phyloP scores from a whole-genome alignment of 1,284 basidiomycete genomes.

The Trichosporon inkin region DNA sequence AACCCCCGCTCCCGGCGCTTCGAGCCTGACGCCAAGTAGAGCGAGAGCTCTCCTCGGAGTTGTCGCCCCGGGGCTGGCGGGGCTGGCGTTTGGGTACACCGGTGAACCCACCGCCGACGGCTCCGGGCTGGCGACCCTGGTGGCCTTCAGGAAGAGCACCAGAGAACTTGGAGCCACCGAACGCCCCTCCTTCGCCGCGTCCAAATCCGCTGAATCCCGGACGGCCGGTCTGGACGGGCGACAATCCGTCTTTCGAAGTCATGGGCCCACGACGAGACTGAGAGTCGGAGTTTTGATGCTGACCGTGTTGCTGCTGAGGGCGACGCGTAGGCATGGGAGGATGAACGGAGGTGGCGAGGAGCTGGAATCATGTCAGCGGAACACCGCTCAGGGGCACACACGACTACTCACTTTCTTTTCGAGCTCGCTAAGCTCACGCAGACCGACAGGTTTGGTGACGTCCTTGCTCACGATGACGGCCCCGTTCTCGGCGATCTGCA shows the following conservation, averaged over 20 bases:
- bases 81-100: slow-evolving; percentile 35
- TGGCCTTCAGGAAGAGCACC: slow-evolving; percentile 29
- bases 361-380: slow-evolving; percentile 20
- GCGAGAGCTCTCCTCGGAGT: slow-evolving; percentile 8
- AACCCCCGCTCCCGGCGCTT: slow-evolving; percentile 41
- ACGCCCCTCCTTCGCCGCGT: slow-evolving; percentile 40
- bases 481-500: slow-evolving; percentile 60
- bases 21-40: slow-evolving; percentile 43
- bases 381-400: not conserved
- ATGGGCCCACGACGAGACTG: not conserved
- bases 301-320: slow-evolving; percentile 12
- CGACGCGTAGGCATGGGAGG: slow-evolving; percentile 36
- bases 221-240: slow-evolving; percentile 9
- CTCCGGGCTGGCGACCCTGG: slow-evolving; percentile 31
- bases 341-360: slow-evolving; percentile 39
- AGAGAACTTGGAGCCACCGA: slow-evolving; percentile 36
- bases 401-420: slow-evolving; percentile 77
- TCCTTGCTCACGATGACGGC: slow-evolving; percentile 76
- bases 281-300: slow-evolving; percentile 1
- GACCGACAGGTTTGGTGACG: slow-evolving; percentile 65
- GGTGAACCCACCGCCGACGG: slow-evolving; percentile 44
- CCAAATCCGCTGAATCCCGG: slow-evolving; percentile 42
- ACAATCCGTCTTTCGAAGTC: slow-evolving; percentile 1
- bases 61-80: slow-evolving; percentile 18
- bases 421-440: slow-evolving; percentile 72